phyloP scores from a whole-genome alignment of 2,329 filamentous ascomycete species.

The Pseudogymnoascus sp. region DNA sequence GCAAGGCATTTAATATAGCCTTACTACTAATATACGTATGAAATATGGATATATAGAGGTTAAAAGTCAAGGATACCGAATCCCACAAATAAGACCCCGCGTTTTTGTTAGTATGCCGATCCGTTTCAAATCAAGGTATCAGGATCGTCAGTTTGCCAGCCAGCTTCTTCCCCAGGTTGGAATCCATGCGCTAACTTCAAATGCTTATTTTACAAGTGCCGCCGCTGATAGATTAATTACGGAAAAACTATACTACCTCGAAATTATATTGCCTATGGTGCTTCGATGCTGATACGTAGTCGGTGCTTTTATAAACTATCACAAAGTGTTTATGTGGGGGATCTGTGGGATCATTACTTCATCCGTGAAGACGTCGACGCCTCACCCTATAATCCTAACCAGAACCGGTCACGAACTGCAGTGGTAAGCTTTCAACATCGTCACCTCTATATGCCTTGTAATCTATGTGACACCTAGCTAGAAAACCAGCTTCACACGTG shows the following conservation, averaged over 20 bases:
- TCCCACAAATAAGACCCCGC: conserved; percentile 2
- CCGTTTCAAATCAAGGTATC: not conserved
- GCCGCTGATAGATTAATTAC: conserved; percentile 6
- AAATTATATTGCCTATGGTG: not conserved
- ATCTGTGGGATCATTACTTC: not conserved
- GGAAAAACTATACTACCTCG: not conserved
- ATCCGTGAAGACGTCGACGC: not conserved
- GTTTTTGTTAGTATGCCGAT: conserved; percentile 1
- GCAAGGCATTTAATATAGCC: not conserved
- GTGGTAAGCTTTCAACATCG: not conserved
- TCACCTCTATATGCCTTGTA: not conserved
- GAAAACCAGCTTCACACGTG: conserved; percentile 1
- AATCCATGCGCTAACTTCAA: not conserved
- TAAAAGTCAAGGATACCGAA: not conserved
- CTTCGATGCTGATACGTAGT: not conserved
- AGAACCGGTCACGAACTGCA: not conserved
- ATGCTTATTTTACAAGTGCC: not conserved
- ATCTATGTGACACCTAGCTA: conserved; percentile 4
- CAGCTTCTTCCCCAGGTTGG: not conserved
- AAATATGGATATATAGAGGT: not conserved
- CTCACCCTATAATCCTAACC: not conserved
- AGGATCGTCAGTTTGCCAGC: conserved; percentile 1
- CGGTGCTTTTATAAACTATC: not conserved
- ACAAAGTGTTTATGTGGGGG: not conserved
- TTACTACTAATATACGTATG: not conserved